These are phyloP conservation scores for Bifiguratus adelaidae DNA, from an alignment of 192 early-diverging fungal species.

Conservation along the genomic window DNA sequence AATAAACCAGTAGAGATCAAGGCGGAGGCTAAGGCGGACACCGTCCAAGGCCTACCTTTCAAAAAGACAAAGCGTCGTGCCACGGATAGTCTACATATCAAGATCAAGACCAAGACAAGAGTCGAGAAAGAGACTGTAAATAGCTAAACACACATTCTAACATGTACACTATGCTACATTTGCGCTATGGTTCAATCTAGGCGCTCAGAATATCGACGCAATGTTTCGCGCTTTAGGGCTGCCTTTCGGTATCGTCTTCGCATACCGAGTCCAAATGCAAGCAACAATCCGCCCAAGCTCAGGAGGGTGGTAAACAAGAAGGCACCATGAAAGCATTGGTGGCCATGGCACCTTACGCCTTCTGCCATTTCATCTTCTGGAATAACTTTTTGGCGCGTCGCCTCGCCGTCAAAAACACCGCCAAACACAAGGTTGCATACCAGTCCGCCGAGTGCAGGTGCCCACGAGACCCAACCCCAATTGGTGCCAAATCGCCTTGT, in stretches of 20 bases:
- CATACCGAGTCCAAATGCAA: neutral
- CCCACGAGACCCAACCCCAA: slow-evolving; percentile 48
- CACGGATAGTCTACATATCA: neutral
- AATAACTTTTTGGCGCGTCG: neutral
- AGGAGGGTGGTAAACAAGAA: neutral
- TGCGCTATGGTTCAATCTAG: no score
- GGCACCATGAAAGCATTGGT: neutral
- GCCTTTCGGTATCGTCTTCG: neutral
- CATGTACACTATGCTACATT: no score
- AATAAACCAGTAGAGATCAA: neutral
- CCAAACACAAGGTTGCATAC: slow-evolving; percentile 53
- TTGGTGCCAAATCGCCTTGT: slow-evolving; percentile 1
- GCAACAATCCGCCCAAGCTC: neutral
- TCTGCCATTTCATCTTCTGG: no score
- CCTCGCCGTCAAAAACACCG: slow-evolving; percentile 30
- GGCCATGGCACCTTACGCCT: neutral
- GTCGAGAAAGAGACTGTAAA: slow-evolving; percentile 10
- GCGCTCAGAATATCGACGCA: no score
- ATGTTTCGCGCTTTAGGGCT: neutral
- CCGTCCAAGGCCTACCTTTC: neutral
- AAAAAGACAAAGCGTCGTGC: neutral
- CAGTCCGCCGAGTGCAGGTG: slow-evolving; percentile 50
- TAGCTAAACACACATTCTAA: no score
- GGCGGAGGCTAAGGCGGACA: neutral
- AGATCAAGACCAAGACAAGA: neutral